phyloP scores from a whole-genome alignment of 2,329 filamentous ascomycete genomes.

The Aureobasidium vineae region DNA sequence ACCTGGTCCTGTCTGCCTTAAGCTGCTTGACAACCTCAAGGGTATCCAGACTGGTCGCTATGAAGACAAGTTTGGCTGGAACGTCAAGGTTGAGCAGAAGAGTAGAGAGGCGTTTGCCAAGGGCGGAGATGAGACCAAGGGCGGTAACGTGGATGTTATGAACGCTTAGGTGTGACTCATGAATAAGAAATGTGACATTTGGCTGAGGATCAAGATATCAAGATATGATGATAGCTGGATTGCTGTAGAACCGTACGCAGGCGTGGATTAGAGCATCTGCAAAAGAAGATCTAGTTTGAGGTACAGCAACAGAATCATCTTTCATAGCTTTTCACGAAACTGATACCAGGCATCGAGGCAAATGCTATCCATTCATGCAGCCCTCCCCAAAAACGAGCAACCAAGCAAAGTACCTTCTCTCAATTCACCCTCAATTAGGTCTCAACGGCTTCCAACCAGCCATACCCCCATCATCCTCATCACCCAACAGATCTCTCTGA shows the following conservation, averaged over 20 bases:
- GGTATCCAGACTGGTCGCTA: constrained; percentile 81
- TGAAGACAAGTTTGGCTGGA: constrained; percentile 76
- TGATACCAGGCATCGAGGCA: neutral
- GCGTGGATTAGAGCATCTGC: neutral
- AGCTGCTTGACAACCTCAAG: constrained; percentile 73
- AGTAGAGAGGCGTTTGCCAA: neutral
- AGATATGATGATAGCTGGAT: neutral
- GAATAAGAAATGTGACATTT: neutral
- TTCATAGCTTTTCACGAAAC: neutral
- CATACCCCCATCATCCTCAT: constrained; percentile 33
- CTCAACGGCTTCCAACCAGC: constrained; percentile 37
- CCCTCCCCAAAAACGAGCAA: neutral
- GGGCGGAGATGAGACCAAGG: neutral
- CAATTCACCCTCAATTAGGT: constrained; percentile 27
- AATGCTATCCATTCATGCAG: neutral
- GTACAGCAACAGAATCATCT: neutral
- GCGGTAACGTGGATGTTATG: neutral
- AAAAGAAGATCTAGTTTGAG: neutral
- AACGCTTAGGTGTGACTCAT: neutral
- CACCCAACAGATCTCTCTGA: constrained; percentile 35
- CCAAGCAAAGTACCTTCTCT: neutral
- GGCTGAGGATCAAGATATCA: neutral
- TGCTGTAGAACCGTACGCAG: too few species aligned
- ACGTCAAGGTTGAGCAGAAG: constrained; percentile 42
- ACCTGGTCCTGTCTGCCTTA: constrained; percentile 69